Conservation (phyloP, 345 rosid species). For the Syzygium aqueum region DNA sequence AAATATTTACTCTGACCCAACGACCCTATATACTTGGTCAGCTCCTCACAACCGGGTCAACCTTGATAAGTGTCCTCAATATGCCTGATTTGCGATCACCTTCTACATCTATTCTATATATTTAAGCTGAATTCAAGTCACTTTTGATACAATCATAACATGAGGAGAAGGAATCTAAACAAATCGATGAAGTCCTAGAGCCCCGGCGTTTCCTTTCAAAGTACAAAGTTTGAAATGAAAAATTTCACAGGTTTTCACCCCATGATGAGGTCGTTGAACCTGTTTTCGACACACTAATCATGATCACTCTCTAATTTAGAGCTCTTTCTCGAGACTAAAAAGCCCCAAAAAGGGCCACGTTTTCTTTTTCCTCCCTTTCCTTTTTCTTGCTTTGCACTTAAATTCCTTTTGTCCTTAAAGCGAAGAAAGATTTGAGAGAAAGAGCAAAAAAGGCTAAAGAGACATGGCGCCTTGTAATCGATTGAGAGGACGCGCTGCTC, state of each 20-base stretch:
- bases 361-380: background rate
- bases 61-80: background rate
- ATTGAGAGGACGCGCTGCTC: slow-evolving; percentile 10
- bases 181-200: background rate
- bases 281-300: background rate
- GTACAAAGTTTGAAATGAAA: background rate
- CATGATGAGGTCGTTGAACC: background rate
- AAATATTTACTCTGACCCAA: background rate
- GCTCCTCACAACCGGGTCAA: background rate
- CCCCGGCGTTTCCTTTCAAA: background rate
- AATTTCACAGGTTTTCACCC: background rate
- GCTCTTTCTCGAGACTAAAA: background rate
- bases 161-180: background rate
- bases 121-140: background rate
- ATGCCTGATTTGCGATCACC: background rate
- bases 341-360: background rate
- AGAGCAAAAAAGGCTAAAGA: background rate
- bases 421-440: background rate
- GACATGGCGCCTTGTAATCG: slow-evolving; percentile 10
- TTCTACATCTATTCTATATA: background rate
- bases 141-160: background rate
- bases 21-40: background rate
- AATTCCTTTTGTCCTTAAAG: background rate
- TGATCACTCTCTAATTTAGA: background rate
- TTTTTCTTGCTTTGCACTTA: background rate